Evolutionary conservation across 1,139 yeast genomes (phyloP).

Genomic region (Taiozyma onychis): DNA sequence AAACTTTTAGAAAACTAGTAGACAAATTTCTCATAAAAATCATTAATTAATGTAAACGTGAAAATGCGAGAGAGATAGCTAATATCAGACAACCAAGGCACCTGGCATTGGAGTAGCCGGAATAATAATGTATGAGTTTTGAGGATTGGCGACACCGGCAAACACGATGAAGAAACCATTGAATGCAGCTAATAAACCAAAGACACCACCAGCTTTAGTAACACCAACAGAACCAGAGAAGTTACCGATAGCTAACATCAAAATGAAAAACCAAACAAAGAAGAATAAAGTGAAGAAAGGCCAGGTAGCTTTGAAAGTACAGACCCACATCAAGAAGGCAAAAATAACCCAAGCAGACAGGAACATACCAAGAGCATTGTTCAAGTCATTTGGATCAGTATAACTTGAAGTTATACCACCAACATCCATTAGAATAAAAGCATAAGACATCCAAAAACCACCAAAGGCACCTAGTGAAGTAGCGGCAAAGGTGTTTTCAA

Average conservation of each 20-base stretch:
- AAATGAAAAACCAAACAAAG: conserved; percentile 49
- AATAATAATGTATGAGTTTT: conserved; percentile 56
- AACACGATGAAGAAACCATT: conserved; percentile 62
- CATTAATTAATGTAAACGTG: not conserved
- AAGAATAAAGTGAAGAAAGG: conserved; percentile 53
- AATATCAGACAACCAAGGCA: conserved; percentile 26
- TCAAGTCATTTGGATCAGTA: conserved; percentile 36
- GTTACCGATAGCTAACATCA: conserved; percentile 55
- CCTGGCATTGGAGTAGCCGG: conserved; percentile 53
- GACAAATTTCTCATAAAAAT: not conserved
- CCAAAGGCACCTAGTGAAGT: conserved; percentile 67
- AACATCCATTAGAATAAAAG: conserved; percentile 48
- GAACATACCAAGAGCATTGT: conserved; percentile 53
- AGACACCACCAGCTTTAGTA: conserved; percentile 64
- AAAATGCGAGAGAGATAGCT: not conserved
- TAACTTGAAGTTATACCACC: conserved; percentile 54
- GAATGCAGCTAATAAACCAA: conserved; percentile 56
- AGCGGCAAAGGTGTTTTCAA: conserved; percentile 64
- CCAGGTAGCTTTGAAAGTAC: conserved; percentile 64
- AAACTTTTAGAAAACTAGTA: not conserved
- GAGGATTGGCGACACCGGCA: conserved; percentile 61
- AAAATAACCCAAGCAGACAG: conserved; percentile 67
- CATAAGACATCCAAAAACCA: conserved; percentile 71
- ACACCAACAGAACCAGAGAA: conserved; percentile 42
- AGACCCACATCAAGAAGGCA: conserved; percentile 51